Percentiles rank a stretch among this genome's conserved stretches.
These are phyloP conservation scores for Pseudogymnoascus sp. DNA, from an alignment of 2,329 filamentous ascomycete species.

Conservation along the genomic window DNA sequence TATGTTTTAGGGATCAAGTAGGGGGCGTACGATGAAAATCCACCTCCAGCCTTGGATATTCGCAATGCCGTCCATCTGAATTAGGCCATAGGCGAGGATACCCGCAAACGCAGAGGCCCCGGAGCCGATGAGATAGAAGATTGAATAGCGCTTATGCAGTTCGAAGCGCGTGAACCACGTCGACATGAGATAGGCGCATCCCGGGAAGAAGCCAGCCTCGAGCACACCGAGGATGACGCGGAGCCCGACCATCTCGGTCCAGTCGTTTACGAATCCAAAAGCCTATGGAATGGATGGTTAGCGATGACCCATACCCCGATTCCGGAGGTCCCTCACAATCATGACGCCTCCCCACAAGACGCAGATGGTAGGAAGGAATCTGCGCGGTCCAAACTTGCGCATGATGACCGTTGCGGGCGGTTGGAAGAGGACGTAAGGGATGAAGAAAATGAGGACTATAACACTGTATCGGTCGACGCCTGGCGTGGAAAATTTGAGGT, in stretches of 20 bases:
- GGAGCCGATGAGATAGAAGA: slow-evolving; percentile 40
- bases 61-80: slow-evolving; percentile 40
- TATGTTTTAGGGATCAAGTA: neutral
- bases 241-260: slow-evolving; percentile 31
- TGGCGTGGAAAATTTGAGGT: slow-evolving; percentile 16
- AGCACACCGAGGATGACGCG: slow-evolving; percentile 34
- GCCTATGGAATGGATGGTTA: slow-evolving; percentile 25
- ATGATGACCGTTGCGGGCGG: neutral
- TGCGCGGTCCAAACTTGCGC: neutral
- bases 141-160: slow-evolving; percentile 33
- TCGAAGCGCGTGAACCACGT: slow-evolving; percentile 24
- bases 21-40: slow-evolving; percentile 40
- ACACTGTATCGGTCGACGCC: slow-evolving; percentile 2
- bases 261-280: slow-evolving; percentile 49
- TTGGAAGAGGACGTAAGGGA: neutral
- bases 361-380: neutral
- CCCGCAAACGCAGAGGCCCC: slow-evolving; percentile 45
- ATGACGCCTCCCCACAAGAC: neutral
- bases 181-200: slow-evolving; percentile 25
- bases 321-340: neutral
- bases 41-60: slow-evolving; percentile 45
- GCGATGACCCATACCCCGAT: neutral
- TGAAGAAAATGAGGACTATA: neutral
- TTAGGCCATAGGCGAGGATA: slow-evolving; percentile 45
- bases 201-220: slow-evolving; percentile 25